Conservation (phyloP, 116 monocot species). For the Posidonia oceanica region DNA sequence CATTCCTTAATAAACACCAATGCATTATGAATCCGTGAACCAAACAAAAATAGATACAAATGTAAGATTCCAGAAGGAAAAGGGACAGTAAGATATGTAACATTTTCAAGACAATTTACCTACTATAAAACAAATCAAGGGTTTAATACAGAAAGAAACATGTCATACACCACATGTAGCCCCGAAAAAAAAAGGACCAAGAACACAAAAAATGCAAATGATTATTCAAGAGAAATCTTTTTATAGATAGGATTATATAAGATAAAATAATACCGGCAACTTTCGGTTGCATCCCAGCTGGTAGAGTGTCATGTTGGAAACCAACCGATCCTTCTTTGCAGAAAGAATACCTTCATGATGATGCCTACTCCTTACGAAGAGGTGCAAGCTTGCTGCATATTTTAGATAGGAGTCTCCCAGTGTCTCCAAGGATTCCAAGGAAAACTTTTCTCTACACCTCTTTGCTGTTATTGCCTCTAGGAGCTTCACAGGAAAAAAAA, state of each 20-base stretch:
- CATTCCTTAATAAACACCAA: no score
- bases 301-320: conserved; percentile 45
- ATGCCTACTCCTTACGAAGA: conserved; percentile 30
- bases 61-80: no score
- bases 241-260: background rate
- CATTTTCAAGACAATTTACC: no score
- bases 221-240: no score
- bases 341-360: conserved; percentile 51
- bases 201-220: no score
- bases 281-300: conserved; percentile 26
- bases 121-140: no score
- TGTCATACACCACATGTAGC: no score
- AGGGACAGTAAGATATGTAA: no score
- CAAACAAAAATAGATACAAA: no score
- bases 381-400: conserved; percentile 40
- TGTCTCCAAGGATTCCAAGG: conserved; percentile 54
- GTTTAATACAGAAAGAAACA: no score
- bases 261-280: conserved; percentile 27
- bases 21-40: no score
- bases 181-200: no score
- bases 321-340: conserved; percentile 21
- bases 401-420: conserved; percentile 75
- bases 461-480: conserved; percentile 63
- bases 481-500: conserved; percentile 19
- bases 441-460: conserved; percentile 50